Percentiles rank a stretch among this genome's conserved stretches.
These are phyloP conservation scores for Lentinula guzmanii DNA, from an alignment of 768 basidiomycete species.

Conservation along the genomic window DNA sequence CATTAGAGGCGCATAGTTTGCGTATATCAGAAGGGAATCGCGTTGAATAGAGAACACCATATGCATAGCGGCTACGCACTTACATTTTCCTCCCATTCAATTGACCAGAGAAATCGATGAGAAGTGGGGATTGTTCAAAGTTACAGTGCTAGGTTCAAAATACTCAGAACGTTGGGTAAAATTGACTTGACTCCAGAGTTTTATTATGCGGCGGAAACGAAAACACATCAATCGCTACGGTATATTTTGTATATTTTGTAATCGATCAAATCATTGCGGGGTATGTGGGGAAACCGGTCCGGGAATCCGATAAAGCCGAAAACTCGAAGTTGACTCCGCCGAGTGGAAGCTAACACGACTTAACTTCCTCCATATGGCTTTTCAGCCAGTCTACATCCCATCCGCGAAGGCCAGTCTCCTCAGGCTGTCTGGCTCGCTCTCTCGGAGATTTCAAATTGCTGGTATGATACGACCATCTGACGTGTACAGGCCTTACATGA, in stretches of 20 bases:
- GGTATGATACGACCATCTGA: neutral
- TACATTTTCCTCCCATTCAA: too few species aligned
- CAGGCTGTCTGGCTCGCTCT: neutral
- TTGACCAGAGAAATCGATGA: too few species aligned
- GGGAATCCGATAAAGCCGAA: neutral
- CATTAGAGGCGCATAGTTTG: too few species aligned
- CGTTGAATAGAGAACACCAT: too few species aligned
- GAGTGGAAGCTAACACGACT: neutral
- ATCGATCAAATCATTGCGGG: neutral
- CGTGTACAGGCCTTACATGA: neutral
- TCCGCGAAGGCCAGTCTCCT: neutral
- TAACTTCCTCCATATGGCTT: neutral
- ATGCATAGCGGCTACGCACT: too few species aligned
- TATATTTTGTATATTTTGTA: neutral
- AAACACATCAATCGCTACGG: too few species aligned
- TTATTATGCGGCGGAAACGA: too few species aligned
- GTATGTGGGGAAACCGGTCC: neutral
- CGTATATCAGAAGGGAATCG: too few species aligned
- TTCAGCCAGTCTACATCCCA: neutral
- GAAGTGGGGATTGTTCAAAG: too few species aligned
- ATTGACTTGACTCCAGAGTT: too few species aligned
- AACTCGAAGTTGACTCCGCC: neutral
- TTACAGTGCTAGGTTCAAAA: too few species aligned
- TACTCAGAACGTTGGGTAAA: too few species aligned
- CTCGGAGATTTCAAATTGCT: neutral